Evolutionary conservation across 306 rosid species (phyloP), one percentile per base, ranked within the genome.

Genomic region (Quercus agrifolia): DNA sequence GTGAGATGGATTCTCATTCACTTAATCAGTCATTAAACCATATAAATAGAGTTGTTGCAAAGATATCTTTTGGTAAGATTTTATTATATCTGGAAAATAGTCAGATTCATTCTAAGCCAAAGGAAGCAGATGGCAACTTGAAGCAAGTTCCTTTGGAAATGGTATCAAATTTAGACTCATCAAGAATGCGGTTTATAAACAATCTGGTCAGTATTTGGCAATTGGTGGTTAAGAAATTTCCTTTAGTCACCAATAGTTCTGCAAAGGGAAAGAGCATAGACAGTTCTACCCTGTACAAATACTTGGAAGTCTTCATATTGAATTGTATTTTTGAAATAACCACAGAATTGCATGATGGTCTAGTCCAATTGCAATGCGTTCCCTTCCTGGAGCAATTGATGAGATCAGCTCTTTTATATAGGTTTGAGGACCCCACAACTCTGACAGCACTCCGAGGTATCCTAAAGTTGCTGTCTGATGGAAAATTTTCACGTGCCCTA

Each of bases 121-220:
- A 56, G 63, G 88, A 83, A 83, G 86, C 73, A 18, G 83, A 78
- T 15, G 80, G 59, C 75, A 78, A 71, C 75, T 61, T 80, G 74
- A 78, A 82, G 75, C 88, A 84, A 61, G 71, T 56, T 83, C 12
- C 77, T 73, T 63, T 49, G 75, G 87, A 79, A 78, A 82, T 73
- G 76, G 82, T 19, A 78, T 78, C 77, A 54, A 81, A 67, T 81
- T 58, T 70, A 74, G 86, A 83, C 70, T 71, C 79, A 59, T 92
- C 87, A 51, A 81, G 88, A 73, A 76, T 87, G 59, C 87, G 35
- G 77, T 91, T 85, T 80, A 31, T 91, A 33, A 87, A 83, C 66
- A 77, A 84, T 77, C 83, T 94, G 88, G 95, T 86, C 73, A 84
- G 82, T 74, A 84, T 84, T 77, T 92, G 99, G 99, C 90, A 90